Evolutionary conservation across 2,329 filamentous ascomycete genomes (phyloP), one percentile per base, ranked within the genome.

Genomic region (Colletotrichum cuscutae): DNA sequence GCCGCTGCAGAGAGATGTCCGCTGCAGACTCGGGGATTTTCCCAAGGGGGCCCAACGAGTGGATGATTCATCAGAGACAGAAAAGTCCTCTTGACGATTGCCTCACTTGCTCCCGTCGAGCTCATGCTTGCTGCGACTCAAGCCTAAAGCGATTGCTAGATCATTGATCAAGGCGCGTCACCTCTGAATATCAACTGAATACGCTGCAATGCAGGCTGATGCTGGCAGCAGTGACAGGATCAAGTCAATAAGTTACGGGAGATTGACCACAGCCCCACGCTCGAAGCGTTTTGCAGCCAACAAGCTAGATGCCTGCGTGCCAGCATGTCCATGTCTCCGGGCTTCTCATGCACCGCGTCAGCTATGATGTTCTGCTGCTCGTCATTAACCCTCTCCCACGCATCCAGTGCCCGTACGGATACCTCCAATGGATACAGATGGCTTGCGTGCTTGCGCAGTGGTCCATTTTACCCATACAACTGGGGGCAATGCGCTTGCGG

Each of bases 1-100:
- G 37, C 69, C 65, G 69, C 65, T 72, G 69, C 69, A 68, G 65
- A 72, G 69, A 49, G 42, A n/a, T 49, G 42, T 53, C 65, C 69
- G 69, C 69, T 72, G 69, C 69, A 69, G 69, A 72, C 37, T 72
- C 65, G 59, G 69, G 62, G 69, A 72, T 72, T 69, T 72, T 59
- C 69, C 65, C 69, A 72, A 49, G 69, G 69, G 69, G 69, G 63
- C 53, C 42, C 22, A 69, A 35, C 35, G 9, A 60, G 37, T 61
- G 58, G 65, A 59, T 53, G 58, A 64, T 68, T 72, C 69, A 72
- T 58, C 53, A 68, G 30, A 62, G 37, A 53, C 30, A 22, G 24
- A 28, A n/a, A 22, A 32, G 30, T 32, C 2, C 30, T 52, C 56
- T 68, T 32, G 69, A 22, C 19, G 11, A 24, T 62, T 49, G 59